Base-by-base conservation (phyloP, 768 basidiomycete genomes). In the Piloderma croceum region DNA sequence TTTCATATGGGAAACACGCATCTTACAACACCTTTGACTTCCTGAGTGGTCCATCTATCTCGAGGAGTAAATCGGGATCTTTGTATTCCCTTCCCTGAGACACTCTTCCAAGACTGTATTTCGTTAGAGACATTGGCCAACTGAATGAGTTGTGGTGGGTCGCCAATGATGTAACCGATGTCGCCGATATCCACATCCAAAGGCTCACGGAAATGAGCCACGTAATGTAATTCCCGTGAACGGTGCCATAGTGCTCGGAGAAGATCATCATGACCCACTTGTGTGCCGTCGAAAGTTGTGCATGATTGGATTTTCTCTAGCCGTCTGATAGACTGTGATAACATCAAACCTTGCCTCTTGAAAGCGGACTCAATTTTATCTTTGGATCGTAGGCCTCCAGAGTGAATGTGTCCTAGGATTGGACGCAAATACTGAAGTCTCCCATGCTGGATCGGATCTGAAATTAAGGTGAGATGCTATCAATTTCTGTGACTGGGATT, bases 291-390 rank as follows among this genome's bases (percentile, higher is more conserved):
- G n/a, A n/a, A n/a, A n/a, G n/a, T n/a, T n/a, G n/a, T n/a, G n/a
- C n/a, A n/a, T n/a, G n/a, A n/a, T n/a, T n/a, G n/a, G n/a, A n/a
- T n/a, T n/a, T n/a, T n/a, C n/a, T n/a, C n/a, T 20, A 46, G 24
- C 10, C 39, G 33, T 22, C 36, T n/a, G 5, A 33, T 21, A 11
- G 41, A 35, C 10, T 42, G 45, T 1, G 36, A 6, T 4, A 46
- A 22, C 4, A 46, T 12, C 7, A 34, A 22, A 1, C 23, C 36
- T 31, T 46, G 24, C 21, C 32, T 42, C 23, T 46, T 42, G 41
- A 46, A 46, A 4, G 45, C 45, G 29, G 15, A 27, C 36, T 42
- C 45, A 11, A 46, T 46, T n/a, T n/a, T n/a, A 34, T 42, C 41
- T 19, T 38, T 36, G 33, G 42, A 46, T 38, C 45, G 36, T 17